Percentiles rank a stretch among this genome's conserved stretches.
phyloP scores from a whole-genome alignment of 441 rosid genomes.

The Lepidium campestre region DNA sequence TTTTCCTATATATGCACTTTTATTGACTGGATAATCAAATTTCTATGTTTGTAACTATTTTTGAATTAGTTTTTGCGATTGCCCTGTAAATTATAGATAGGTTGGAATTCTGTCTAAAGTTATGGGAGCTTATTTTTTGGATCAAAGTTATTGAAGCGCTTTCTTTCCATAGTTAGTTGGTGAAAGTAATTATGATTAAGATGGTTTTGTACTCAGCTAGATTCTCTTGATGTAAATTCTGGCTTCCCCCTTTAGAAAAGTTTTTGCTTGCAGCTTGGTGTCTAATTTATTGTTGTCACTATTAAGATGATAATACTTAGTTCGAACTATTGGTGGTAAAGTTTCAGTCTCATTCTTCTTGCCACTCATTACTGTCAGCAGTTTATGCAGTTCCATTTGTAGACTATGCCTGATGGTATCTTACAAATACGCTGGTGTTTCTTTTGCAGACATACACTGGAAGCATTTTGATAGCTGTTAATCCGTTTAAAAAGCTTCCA shows the following conservation, averaged over 20 bases:
- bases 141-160: neutral
- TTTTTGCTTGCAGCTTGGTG: neutral
- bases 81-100: neutral
- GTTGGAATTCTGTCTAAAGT: neutral
- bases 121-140: neutral
- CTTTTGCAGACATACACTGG: slow-evolving; percentile 85
- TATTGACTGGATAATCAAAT: neutral
- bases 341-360: slow-evolving; percentile 2
- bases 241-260: neutral
- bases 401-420: neutral
- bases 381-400: neutral
- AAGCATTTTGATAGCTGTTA: slow-evolving; percentile 93
- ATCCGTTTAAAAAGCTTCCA: slow-evolving; percentile 96
- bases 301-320: neutral
- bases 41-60: neutral
- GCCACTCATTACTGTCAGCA: neutral
- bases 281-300: neutral
- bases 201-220: slow-evolving; percentile 2
- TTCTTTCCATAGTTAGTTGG: neutral
- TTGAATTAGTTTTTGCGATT: neutral
- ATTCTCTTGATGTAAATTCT: slow-evolving; percentile 4
- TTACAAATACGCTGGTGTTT: neutral
- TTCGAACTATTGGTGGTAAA: neutral
- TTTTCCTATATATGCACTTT: neutral
- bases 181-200: neutral